Percentiles rank a stretch among this genome's conserved stretches.
These are phyloP conservation scores for Metarhizium album DNA, from an alignment of 2,329 filamentous ascomycete genomes.

Conservation along the genomic window DNA sequence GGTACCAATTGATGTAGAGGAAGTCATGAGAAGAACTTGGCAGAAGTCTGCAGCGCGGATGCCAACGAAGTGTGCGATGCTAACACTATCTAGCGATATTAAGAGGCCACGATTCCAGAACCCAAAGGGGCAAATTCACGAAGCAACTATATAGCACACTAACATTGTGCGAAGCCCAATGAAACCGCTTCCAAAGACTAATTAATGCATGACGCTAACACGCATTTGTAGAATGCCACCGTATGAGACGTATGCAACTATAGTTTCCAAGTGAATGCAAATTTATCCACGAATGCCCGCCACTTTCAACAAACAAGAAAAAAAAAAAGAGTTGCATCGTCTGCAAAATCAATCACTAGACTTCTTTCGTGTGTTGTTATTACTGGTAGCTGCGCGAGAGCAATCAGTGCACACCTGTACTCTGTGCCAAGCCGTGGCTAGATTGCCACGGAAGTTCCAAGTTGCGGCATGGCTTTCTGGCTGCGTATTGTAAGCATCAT, in stretches of 20 bases:
- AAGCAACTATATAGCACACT: too few species aligned
- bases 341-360: neutral
- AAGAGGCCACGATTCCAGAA: too few species aligned
- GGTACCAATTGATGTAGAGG: too few species aligned
- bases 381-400: conserved; percentile 5
- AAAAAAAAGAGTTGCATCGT: neutral
- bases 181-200: too few species aligned
- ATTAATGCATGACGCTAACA: neutral
- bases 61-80: too few species aligned
- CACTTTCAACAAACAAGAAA: neutral
- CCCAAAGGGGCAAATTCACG: too few species aligned
- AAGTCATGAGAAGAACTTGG: too few species aligned
- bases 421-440: conserved; percentile 58
- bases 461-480: conserved; percentile 49
- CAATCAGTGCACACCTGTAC: conserved; percentile 30
- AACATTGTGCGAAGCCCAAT: too few species aligned
- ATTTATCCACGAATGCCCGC: neutral
- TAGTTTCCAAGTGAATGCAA: neutral
- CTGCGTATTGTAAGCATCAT: conserved; percentile 57
- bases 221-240: neutral
- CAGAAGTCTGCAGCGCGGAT: too few species aligned
- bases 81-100: too few species aligned
- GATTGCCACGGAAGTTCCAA: conserved; percentile 54
- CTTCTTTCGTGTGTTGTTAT: neutral
- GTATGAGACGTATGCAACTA: neutral